Conservation (phyloP, 306 rosid species). For the Pyrus betulifolia region DNA sequence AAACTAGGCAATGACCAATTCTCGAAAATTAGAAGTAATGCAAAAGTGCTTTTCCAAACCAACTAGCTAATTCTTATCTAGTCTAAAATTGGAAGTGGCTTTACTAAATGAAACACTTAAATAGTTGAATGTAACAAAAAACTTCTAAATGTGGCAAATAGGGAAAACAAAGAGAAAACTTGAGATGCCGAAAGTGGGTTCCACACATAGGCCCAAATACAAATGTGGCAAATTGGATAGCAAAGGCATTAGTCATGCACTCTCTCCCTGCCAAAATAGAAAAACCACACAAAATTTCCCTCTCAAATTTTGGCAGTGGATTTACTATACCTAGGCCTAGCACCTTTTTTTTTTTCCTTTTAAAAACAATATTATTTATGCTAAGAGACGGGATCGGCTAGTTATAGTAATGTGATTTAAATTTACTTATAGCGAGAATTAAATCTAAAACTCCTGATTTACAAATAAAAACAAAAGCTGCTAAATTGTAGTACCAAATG, state of each 20-base stretch:
- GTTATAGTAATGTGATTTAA: too few species aligned
- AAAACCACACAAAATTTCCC: background rate
- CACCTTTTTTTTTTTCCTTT: background rate
- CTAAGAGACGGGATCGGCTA: fast-evolving
- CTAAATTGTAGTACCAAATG: too few species aligned
- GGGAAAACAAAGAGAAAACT: background rate
- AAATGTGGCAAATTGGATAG: conserved; percentile 1
- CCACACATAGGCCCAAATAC: background rate
- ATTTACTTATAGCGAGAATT: fast-evolving
- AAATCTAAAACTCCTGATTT: fast-evolving
- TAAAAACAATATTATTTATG: too few species aligned
- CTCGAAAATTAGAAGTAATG: conserved; percentile 5
- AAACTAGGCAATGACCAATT: background rate
- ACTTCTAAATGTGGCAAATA: conserved; percentile 9
- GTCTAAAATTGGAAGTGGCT: conserved; percentile 7
- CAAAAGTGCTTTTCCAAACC: background rate
- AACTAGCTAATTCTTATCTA: background rate
- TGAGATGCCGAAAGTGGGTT: background rate
- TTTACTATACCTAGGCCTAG: conserved; percentile 13
- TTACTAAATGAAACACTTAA: conserved; percentile 4
- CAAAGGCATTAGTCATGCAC: background rate
- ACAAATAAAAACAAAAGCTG: fast-evolving
- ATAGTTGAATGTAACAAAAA: background rate
- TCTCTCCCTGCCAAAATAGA: conserved; percentile 8
- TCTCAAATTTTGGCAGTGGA: conserved; percentile 17